Percentiles rank a stretch among this genome's conserved stretches.
These are phyloP conservation scores for Gossypioides kirkii DNA, from an alignment of 345 rosid species.

Conservation along the genomic window DNA sequence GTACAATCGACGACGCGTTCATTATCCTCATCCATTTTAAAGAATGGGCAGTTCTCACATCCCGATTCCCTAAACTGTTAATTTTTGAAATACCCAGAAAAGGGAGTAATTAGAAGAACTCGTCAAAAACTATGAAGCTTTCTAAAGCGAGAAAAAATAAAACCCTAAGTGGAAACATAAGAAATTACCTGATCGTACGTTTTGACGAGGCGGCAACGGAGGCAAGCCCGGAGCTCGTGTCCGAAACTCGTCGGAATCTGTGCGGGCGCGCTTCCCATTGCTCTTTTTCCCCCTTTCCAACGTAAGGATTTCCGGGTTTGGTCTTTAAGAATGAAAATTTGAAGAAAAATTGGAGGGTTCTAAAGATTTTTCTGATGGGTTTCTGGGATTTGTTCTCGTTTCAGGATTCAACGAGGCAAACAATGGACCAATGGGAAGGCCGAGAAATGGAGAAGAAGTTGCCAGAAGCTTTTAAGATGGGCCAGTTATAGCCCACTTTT, in stretches of 20 bases:
- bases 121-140: neutral
- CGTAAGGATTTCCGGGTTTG: neutral
- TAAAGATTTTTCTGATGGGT: no score
- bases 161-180: neutral
- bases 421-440: no score
- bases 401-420: neutral
- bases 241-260: constrained; percentile 79
- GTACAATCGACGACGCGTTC: constrained; percentile 71
- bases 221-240: constrained; percentile 69
- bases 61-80: constrained; percentile 56
- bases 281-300: neutral
- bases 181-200: constrained; percentile 62
- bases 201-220: constrained; percentile 80
- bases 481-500: no score
- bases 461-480: no score
- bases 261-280: constrained; percentile 50
- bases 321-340: neutral
- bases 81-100: neutral
- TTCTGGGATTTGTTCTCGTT: neutral
- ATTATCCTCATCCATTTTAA: constrained; percentile 66
- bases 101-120: neutral
- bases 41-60: constrained; percentile 69
- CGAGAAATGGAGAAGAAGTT: neutral
- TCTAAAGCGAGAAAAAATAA: neutral
- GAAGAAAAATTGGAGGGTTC: no score